Conservation (phyloP, 1,139 yeast species). For the Entelexis paramagnoliae region DNA sequence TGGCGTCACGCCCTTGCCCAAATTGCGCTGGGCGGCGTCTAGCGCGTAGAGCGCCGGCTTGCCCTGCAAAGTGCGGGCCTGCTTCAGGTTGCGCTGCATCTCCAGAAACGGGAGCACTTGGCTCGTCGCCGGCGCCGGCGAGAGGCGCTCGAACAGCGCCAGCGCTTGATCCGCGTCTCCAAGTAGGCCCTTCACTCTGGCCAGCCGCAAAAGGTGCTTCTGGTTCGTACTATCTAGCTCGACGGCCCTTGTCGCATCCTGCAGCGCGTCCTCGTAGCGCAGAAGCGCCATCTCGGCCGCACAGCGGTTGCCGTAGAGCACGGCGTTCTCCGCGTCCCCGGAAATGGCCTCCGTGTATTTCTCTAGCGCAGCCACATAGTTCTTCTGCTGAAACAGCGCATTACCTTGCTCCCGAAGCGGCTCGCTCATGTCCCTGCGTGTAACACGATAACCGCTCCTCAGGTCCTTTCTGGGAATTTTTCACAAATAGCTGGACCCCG, state of each 20-base stretch:
- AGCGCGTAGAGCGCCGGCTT: slow-evolving; percentile 32
- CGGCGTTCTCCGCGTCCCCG: slow-evolving; percentile 33
- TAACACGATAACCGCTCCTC: neutral
- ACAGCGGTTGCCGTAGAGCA: slow-evolving; percentile 67
- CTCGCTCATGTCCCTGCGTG: slow-evolving; percentile 16
- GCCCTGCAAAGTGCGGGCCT: slow-evolving; percentile 28
- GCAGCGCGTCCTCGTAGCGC: slow-evolving; percentile 48
- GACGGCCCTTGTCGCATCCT: slow-evolving; percentile 37
- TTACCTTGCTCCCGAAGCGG: slow-evolving; percentile 30
- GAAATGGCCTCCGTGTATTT: slow-evolving; percentile 33
- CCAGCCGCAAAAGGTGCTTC: slow-evolving; percentile 33
- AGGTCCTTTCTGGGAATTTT: neutral
- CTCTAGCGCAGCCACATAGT: slow-evolving; percentile 32
- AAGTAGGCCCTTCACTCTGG: slow-evolving; percentile 31
- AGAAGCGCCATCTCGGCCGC: slow-evolving; percentile 58
- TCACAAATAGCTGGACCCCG: neutral
- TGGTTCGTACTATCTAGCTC: slow-evolving; percentile 30
- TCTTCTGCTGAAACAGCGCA: slow-evolving; percentile 32
- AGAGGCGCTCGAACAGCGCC: slow-evolving; percentile 24
- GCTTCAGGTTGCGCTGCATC: slow-evolving; percentile 31
- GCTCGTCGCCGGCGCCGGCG: slow-evolving; percentile 26
- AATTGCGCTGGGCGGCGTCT: slow-evolving; percentile 33
- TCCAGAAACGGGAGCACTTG: slow-evolving; percentile 32
- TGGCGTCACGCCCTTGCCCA: slow-evolving; percentile 31
- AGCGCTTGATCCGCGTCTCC: slow-evolving; percentile 33